Evolutionary conservation across 208 protist genomes (phyloP).

Genomic region (Wallacemonas sp.): DNA sequence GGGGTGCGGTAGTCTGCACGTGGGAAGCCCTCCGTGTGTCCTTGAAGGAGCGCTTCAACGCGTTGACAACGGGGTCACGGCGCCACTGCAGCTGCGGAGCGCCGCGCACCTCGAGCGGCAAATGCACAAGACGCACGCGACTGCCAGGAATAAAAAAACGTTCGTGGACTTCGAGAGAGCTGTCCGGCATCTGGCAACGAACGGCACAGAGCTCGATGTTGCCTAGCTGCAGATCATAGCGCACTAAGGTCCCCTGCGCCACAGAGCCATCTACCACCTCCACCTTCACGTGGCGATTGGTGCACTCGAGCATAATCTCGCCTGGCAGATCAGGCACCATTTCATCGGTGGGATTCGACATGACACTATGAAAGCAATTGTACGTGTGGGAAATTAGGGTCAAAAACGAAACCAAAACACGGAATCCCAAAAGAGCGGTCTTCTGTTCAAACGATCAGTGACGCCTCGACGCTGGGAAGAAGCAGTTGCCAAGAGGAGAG

Average conservation of each 20-base stretch:
- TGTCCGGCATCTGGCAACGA: slow-evolving; percentile 12
- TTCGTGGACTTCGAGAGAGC: slow-evolving; percentile 11
- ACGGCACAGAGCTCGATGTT: slow-evolving; percentile 4
- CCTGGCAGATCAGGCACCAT: slow-evolving; percentile 5
- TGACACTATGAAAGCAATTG: not conserved
- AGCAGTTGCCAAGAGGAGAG: too few species aligned
- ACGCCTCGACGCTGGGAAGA: too few species aligned
- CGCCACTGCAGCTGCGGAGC: slow-evolving; percentile 13
- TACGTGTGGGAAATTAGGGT: not conserved
- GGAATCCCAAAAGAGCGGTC: too few species aligned
- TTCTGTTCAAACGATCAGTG: too few species aligned
- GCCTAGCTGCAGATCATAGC: slow-evolving; percentile 3
- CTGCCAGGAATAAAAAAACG: slow-evolving; percentile 11
- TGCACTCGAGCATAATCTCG: slow-evolving; percentile 12
- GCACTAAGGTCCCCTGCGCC: not conserved
- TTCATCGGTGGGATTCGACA: not conserved
- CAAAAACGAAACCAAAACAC: not conserved
- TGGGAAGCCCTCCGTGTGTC: not conserved
- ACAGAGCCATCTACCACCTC: slow-evolving; percentile 13
- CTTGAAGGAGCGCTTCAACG: slow-evolving; percentile 10
- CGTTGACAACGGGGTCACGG: not conserved
- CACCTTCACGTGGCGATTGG: not conserved
- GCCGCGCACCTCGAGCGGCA: slow-evolving; percentile 1
- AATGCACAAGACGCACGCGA: slow-evolving; percentile 7
- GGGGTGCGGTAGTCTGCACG: not conserved